Base-by-base conservation (phyloP, 164 flowering plant species). In the Santalum album region DNA sequence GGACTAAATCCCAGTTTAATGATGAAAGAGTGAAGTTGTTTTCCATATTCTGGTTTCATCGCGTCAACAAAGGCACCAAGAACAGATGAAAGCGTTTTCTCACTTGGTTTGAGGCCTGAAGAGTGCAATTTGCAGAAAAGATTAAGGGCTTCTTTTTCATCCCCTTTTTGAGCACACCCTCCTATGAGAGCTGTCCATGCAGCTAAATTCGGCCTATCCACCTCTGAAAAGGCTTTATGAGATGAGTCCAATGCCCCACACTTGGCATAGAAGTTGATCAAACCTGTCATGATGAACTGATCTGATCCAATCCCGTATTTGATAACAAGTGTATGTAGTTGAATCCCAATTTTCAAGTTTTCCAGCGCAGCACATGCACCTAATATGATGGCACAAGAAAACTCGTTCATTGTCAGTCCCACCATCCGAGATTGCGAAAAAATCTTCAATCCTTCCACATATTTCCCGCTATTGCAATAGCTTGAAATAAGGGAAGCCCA, bases 111-210 rank as follows among this genome's bases (percentile, higher is more conserved):
- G 49, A 45, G 49, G 21, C 49, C 24, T 21, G 49, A 45, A 45
- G 49, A 45, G 25, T 45, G 25, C 60, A 77, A 49, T 51, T 55
- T 55, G 21, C 22, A 39, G 57, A 74, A 77, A 54, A 74, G 57
- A 58, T 57, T 46, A 44, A 74, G 60, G 11, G 75, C 81, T 47
- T 65, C 62, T 56, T 46, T 53, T 22, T 44, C 53, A 47, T 66
- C 43, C 38, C 75, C 78, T 17, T 56, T 59, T 19, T 69, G 69
- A 47, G 59, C 63, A 51, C 14, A 62, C 22, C 76, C 81, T 38
- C 76, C 76, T 22, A 77, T 65, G 12, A 74, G 43, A 7, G 81
- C 67, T 55, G 74, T 69, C 74, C 74, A 77, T 0, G 76, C 58
- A 20, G 70, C 55, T 54, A 72, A 61, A n/a, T 63, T 55, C 12